These are phyloP conservation scores for Lodderomyces metapsilosis DNA, from an alignment of 1,139 yeast genomes.

Conservation along the genomic window DNA sequence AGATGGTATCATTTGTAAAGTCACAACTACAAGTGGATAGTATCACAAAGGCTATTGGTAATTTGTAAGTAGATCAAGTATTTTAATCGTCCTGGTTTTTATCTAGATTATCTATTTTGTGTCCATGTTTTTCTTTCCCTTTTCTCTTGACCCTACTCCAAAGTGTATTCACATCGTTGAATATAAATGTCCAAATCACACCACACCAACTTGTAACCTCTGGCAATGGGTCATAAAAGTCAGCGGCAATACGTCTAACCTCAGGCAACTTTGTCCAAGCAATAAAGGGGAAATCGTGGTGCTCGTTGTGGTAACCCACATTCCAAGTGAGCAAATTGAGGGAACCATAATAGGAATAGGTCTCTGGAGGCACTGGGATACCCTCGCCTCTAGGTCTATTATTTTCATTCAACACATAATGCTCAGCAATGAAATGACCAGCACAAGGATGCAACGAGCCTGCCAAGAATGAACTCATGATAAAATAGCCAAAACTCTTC, in stretches of 20 bases:
- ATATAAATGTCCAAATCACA: constrained; percentile 70
- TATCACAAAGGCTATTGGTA: constrained; percentile 36
- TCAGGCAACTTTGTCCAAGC: constrained; percentile 84
- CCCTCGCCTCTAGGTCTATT: constrained; percentile 38
- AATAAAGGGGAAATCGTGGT: constrained; percentile 90
- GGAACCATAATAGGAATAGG: constrained; percentile 85
- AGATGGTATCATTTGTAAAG: constrained; percentile 56
- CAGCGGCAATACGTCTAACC: constrained; percentile 66
- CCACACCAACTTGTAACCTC: constrained; percentile 75
- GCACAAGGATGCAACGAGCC: constrained; percentile 94
- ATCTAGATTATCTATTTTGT: constrained; percentile 21
- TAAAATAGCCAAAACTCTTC: constrained; percentile 62
- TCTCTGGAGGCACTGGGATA: constrained; percentile 61
- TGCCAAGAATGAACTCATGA: constrained; percentile 79
- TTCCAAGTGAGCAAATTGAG: constrained; percentile 82
- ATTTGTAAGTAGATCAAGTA: constrained; percentile 3
- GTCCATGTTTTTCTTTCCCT: constrained; percentile 41
- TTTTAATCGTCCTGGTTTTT: constrained; percentile 17
- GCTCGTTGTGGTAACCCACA: constrained; percentile 92
- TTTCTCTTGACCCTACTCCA: constrained; percentile 79
- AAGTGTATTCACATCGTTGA: constrained; percentile 64
- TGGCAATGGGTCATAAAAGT: constrained; percentile 82
- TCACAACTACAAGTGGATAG: constrained; percentile 57
- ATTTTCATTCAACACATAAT: constrained; percentile 67
- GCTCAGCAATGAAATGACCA: constrained; percentile 94